Percentiles rank a stretch among this genome's conserved stretches.
Conservation (phyloP, 2,329 filamentous ascomycete species). For the Aspergillus fischeri region DNA sequence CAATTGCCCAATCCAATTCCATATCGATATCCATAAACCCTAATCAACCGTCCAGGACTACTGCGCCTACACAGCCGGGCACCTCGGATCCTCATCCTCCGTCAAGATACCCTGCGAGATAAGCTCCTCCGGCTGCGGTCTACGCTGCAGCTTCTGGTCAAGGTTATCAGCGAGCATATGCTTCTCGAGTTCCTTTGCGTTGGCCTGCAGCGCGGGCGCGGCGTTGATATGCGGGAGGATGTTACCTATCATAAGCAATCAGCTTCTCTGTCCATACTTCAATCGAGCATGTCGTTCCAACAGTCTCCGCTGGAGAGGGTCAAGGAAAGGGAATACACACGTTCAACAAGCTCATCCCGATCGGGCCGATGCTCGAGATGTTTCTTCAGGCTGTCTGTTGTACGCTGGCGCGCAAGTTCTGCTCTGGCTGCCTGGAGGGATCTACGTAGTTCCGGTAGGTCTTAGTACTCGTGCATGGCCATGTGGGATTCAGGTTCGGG, state of each 20-base stretch:
- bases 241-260: constrained; percentile 57
- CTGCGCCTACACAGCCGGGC: constrained; percentile 1
- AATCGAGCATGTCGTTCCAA: neutral
- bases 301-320: too few species aligned
- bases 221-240: constrained; percentile 77
- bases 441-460: constrained; percentile 30
- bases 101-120: constrained; percentile 76
- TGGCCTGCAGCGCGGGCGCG: constrained; percentile 72
- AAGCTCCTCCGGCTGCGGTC: constrained; percentile 71
- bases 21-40: too few species aligned
- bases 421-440: constrained; percentile 59
- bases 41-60: too few species aligned
- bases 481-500: neutral
- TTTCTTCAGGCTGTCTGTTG: constrained; percentile 61
- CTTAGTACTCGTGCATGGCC: neutral
- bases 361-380: constrained; percentile 61
- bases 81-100: constrained; percentile 52
- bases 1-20: neutral
- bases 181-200: constrained; percentile 79
- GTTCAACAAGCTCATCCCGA: constrained; percentile 72
- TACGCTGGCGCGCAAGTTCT: constrained; percentile 62
- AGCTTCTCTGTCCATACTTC: neutral
- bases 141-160: constrained; percentile 78
- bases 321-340: constrained; percentile 46
- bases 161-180: constrained; percentile 83